phyloP scores from a whole-genome alignment of 164 flowering plant genomes.

The Piper betle region DNA sequence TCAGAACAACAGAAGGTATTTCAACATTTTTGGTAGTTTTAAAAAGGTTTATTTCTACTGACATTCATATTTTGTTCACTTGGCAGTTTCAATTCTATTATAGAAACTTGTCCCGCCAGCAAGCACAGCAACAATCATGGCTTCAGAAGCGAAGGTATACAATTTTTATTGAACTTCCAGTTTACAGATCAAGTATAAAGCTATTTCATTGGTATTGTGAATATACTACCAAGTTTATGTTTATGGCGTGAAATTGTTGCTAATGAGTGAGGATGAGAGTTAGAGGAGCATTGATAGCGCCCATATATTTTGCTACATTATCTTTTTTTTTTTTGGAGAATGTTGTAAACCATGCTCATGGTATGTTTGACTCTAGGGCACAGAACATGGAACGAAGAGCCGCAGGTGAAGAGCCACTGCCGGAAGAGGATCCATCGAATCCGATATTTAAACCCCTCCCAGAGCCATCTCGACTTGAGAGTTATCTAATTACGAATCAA shows the following conservation, averaged over 20 bases:
- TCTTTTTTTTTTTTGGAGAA: no score
- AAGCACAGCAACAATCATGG: slow-evolving; percentile 96
- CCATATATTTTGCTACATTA: no score
- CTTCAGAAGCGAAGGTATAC: slow-evolving; percentile 90
- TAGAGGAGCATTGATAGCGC: no score
- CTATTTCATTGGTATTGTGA: background rate
- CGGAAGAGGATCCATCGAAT: slow-evolving; percentile 93
- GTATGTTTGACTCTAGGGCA: slow-evolving; percentile 39
- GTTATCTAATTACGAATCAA: slow-evolving; percentile 26
- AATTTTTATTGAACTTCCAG: background rate
- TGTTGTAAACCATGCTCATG: background rate
- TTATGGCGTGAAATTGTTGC: slow-evolving; percentile 54
- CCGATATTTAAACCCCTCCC: slow-evolving; percentile 86
- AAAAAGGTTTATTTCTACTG: background rate
- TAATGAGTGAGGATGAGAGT: no score
- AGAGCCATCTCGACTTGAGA: slow-evolving; percentile 90
- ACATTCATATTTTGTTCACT: background rate
- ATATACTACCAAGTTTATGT: slow-evolving; percentile 2
- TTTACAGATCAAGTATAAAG: no score
- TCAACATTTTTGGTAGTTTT: slow-evolving; percentile 1
- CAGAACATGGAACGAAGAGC: slow-evolving; percentile 85
- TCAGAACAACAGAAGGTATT: slow-evolving; percentile 84
- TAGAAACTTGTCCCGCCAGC: slow-evolving; percentile 80
- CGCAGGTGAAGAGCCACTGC: slow-evolving; percentile 93
- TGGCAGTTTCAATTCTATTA: slow-evolving; percentile 84